These are phyloP conservation scores for Inosperma sp. DNA, from an alignment of 768 basidiomycete genomes.

Conservation along the genomic window DNA sequence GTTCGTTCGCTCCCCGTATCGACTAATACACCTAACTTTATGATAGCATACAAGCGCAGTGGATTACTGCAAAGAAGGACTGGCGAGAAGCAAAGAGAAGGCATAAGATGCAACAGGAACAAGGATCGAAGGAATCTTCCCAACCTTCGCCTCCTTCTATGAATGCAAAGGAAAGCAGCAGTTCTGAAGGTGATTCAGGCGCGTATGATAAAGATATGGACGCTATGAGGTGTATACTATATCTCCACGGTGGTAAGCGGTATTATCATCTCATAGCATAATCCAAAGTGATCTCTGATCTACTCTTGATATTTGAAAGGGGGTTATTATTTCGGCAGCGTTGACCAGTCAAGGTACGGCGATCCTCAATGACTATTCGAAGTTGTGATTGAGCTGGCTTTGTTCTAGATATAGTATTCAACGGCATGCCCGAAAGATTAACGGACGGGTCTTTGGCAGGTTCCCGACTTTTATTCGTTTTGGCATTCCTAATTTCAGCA, in stretches of 20 bases:
- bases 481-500: slow-evolving; percentile 9
- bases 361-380: background rate
- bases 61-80: slow-evolving; percentile 84
- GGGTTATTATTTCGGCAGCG: slow-evolving; percentile 81
- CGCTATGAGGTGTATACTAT: slow-evolving; percentile 79
- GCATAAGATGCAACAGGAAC: slow-evolving; percentile 44
- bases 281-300: background rate
- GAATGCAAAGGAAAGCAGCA: background rate
- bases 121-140: slow-evolving; percentile 19
- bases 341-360: slow-evolving; percentile 66
- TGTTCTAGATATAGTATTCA: slow-evolving; percentile 62
- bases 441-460: slow-evolving; percentile 79
- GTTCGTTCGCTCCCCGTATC: too few relatives aligned
- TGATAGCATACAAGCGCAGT: slow-evolving; percentile 69
- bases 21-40: too few relatives aligned
- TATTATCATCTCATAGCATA: background rate
- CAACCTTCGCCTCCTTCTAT: background rate
- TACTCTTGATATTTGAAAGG: slow-evolving; percentile 35
- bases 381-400: background rate
- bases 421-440: slow-evolving; percentile 87
- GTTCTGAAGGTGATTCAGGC: slow-evolving; percentile 26
- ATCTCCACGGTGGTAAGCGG: slow-evolving; percentile 65
- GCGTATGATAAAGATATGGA: slow-evolving; percentile 70
- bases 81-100: slow-evolving; percentile 64
- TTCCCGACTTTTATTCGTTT: background rate